Conservation (phyloP, 164 flowering plant species). For the Euptelea pleiosperma region DNA sequence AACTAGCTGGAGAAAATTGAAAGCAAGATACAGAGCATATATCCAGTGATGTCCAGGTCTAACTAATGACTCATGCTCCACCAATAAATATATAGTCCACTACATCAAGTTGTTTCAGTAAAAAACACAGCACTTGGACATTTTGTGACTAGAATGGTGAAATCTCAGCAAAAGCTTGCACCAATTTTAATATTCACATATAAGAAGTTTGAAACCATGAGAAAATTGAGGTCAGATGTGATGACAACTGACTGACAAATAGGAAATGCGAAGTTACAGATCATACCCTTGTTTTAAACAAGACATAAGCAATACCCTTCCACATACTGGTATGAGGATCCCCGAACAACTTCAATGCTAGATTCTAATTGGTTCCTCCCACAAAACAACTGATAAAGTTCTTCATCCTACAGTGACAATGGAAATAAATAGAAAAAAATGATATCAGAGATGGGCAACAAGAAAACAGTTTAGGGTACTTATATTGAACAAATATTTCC, state of each 20-base stretch:
- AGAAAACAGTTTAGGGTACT: background rate
- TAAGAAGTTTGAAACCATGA: background rate
- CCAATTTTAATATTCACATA: background rate
- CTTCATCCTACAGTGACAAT: conserved; percentile 70
- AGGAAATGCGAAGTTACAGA: background rate
- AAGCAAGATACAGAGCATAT: background rate
- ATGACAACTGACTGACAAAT: background rate
- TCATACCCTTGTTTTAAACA: conserved; percentile 81
- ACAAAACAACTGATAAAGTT: conserved; percentile 72
- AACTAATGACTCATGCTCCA: conserved; percentile 1
- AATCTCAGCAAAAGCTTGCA: background rate
- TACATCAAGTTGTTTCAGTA: no score
- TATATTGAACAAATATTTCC: background rate
- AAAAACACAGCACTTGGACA: no score
- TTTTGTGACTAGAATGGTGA: no score
- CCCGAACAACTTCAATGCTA: conserved; percentile 81
- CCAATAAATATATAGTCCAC: no score
- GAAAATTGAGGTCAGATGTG: no score
- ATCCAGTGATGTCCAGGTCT: background rate
- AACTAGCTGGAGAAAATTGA: background rate
- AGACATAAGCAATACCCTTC: conserved; percentile 91
- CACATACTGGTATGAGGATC: conserved; percentile 69
- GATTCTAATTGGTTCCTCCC: conserved; percentile 53
- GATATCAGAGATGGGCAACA: background rate
- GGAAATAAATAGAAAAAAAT: background rate